Evolutionary conservation across 1,139 yeast genomes (phyloP).

Genomic region (Fermentozyma sake): DNA sequence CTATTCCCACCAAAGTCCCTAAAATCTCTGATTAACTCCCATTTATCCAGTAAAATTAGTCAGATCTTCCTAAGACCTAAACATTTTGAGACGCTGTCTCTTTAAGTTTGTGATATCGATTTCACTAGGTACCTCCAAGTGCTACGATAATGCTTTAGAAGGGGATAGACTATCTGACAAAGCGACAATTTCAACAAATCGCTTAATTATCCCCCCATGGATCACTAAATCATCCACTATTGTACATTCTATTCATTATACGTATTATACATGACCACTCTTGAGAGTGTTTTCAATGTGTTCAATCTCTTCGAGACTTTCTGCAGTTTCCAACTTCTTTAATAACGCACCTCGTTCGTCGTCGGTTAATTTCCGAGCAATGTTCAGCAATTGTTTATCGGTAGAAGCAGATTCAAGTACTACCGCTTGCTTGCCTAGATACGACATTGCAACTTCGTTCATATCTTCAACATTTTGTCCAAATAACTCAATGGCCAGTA

Average conservation of each 20-base stretch:
- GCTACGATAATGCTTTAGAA: too few species aligned
- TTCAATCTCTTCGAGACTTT: constrained; percentile 70
- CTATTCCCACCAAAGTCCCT: too few species aligned
- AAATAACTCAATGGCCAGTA: constrained; percentile 38
- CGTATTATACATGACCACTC: constrained; percentile 24
- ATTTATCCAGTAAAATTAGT: too few species aligned
- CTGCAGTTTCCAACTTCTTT: constrained; percentile 54
- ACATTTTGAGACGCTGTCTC: too few species aligned
- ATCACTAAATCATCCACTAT: neutral
- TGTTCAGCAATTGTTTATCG: constrained; percentile 11
- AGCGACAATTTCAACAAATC: too few species aligned
- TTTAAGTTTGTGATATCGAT: too few species aligned
- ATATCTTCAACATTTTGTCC: constrained; percentile 26
- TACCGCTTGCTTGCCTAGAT: constrained; percentile 5
- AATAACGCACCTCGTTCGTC: constrained; percentile 52
- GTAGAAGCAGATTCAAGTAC: neutral
- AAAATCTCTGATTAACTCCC: too few species aligned
- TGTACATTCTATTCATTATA: too few species aligned
- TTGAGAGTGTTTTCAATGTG: constrained; percentile 54
- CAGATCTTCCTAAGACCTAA: too few species aligned
- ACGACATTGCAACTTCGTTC: constrained; percentile 10
- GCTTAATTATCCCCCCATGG: too few species aligned
- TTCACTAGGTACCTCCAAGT: too few species aligned
- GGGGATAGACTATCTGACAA: too few species aligned
- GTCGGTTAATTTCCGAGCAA: constrained; percentile 43